These are phyloP conservation scores for Isoetes taiwanensis DNA, from an alignment of 75 land plant species.

Conservation along the genomic window DNA sequence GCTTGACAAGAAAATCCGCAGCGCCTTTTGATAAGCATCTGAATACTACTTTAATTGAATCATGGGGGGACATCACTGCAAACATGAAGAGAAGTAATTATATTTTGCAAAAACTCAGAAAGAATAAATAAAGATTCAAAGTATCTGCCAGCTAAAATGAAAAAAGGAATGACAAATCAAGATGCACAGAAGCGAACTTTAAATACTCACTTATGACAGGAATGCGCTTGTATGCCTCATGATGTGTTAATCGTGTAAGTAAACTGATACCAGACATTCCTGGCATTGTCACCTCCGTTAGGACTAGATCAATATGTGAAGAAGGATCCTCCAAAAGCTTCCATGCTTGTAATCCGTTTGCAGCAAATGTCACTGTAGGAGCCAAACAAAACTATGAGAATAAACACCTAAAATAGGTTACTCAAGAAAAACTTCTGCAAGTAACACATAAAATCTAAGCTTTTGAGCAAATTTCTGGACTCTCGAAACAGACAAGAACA, in stretches of 20 bases:
- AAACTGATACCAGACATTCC: conserved; percentile 70
- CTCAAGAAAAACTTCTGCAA: too few species aligned
- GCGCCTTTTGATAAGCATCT: conserved; percentile 92
- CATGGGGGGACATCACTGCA: conserved; percentile 99
- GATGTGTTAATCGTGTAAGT: conserved; percentile 68
- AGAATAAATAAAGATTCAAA: too few species aligned
- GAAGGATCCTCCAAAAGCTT: conserved; percentile 46
- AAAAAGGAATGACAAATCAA: too few species aligned
- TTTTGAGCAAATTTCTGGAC: too few species aligned
- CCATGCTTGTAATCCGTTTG: conserved; percentile 88
- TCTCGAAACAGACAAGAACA: too few species aligned
- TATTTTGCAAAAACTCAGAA: too few species aligned
- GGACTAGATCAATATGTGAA: conserved; percentile 54
- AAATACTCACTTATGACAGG: conserved; percentile 88
- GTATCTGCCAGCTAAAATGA: too few species aligned
- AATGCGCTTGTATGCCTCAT: conserved; percentile 49
- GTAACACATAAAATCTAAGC: too few species aligned
- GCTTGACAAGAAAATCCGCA: conserved; percentile 89
- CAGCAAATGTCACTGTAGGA: conserved; percentile 64
- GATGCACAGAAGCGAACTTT: too few species aligned
- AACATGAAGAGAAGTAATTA: too few species aligned
- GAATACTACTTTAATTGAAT: conserved; percentile 79
- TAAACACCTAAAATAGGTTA: too few species aligned
- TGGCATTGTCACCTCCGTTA: conserved; percentile 90
- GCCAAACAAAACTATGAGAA: too few species aligned